Conservation (phyloP, 257 asterid species). For the Ajuga chamaepitys region DNA sequence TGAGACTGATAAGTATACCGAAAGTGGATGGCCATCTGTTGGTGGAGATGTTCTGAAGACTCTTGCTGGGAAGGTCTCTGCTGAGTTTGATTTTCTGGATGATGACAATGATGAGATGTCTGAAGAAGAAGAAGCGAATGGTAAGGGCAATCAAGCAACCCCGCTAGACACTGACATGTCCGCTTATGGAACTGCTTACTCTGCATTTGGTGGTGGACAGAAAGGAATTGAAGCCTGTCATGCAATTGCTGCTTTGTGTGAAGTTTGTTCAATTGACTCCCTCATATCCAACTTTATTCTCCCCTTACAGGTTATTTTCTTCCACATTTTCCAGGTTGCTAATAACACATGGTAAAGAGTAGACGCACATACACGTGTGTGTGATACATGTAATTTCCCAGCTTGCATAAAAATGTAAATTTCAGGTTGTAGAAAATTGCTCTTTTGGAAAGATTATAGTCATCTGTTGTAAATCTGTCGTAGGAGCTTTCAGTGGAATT, state of each 20-base stretch:
- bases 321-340: neutral
- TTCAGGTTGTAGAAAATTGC: neutral
- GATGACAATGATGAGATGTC: conserved; percentile 38
- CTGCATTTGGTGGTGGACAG: conserved; percentile 66
- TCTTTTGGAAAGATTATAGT: neutral
- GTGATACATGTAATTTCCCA: neutral
- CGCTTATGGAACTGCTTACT: conserved; percentile 69
- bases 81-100: conserved; percentile 53
- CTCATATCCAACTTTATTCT: conserved; percentile 91
- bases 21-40: conserved; percentile 97
- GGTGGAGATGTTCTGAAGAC: conserved; percentile 73
- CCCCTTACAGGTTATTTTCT: conserved; percentile 83
- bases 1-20: conserved; percentile 66
- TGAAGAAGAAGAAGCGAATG: conserved; percentile 14
- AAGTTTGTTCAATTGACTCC: conserved; percentile 83
- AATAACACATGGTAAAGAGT: neutral
- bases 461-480: neutral
- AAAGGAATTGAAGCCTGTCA: conserved; percentile 77
- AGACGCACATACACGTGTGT: neutral
- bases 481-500: neutral
- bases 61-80: conserved; percentile 83
- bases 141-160: conserved; percentile 14
- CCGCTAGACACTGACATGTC: conserved; percentile 40
- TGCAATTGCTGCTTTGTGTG: conserved; percentile 95
- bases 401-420: neutral